phyloP scores from a whole-genome alignment of 805 yeast genomes.

The Lachancea sp. region DNA sequence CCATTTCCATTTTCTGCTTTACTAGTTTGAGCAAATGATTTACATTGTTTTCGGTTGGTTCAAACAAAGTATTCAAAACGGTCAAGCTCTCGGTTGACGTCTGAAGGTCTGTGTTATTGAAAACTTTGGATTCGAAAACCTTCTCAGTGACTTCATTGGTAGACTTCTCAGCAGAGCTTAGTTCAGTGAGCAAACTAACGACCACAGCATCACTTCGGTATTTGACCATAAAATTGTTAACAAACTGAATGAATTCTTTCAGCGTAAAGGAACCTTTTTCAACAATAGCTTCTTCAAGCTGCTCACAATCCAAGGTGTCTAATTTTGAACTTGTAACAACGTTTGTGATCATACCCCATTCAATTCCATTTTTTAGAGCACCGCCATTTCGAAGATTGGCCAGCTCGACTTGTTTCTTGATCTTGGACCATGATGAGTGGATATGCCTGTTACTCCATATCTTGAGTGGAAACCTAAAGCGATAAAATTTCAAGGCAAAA shows the following conservation, averaged over 20 bases:
- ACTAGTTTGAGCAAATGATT: constrained; percentile 17
- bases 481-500: constrained; percentile 22
- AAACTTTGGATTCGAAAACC: constrained; percentile 20
- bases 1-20: constrained; percentile 14
- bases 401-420: constrained; percentile 14
- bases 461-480: constrained; percentile 16
- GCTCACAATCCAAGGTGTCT: constrained; percentile 26
- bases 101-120: constrained; percentile 14
- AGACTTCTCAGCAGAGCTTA: constrained; percentile 18
- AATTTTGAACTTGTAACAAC: constrained; percentile 21
- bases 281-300: constrained; percentile 16
- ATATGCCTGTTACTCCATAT: constrained; percentile 9
- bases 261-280: constrained; percentile 13
- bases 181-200: constrained; percentile 14
- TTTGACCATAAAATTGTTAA: constrained; percentile 11
- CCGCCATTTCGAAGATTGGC: constrained; percentile 27
- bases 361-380: constrained; percentile 18
- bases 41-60: constrained; percentile 25
- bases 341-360: constrained; percentile 23
- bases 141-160: constrained; percentile 19
- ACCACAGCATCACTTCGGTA: constrained; percentile 10
- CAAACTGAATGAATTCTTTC: constrained; percentile 14
- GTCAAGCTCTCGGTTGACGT: constrained; percentile 13
- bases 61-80: constrained; percentile 23
- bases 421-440: constrained; percentile 16